These are phyloP conservation scores for Avena eriantha DNA, from an alignment of 176 grass and related monocot genomes.

Conservation along the genomic window DNA sequence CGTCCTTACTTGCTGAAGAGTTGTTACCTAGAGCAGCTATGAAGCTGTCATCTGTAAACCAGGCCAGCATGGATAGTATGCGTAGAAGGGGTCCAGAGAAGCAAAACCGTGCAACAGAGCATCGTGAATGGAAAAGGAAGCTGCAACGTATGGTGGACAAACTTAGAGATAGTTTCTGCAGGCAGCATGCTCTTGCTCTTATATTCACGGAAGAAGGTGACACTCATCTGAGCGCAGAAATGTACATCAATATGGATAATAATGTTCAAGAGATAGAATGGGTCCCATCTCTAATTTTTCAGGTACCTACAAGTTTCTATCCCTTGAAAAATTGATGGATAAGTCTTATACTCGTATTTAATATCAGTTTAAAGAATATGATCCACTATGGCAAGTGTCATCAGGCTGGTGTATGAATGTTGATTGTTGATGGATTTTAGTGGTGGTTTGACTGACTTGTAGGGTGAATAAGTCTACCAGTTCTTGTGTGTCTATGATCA, in stretches of 20 bases:
- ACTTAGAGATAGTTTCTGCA: constrained; percentile 88
- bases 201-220: constrained; percentile 95
- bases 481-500: not conserved
- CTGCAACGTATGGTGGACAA: constrained; percentile 75
- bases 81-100: constrained; percentile 56
- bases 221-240: constrained; percentile 73
- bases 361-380: constrained; percentile 30
- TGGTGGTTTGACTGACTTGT: not conserved
- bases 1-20: constrained; percentile 95
- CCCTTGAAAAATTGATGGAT: constrained; percentile 18
- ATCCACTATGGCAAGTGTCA: constrained; percentile 3
- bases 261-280: constrained; percentile 71
- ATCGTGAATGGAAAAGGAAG: constrained; percentile 91
- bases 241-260: constrained; percentile 86
- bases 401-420: not conserved
- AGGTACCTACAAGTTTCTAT: constrained; percentile 48
- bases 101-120: constrained; percentile 63
- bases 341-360: not conserved
- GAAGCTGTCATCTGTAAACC: constrained; percentile 69
- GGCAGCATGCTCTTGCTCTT: constrained; percentile 91
- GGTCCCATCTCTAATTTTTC: constrained; percentile 78
- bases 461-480: not conserved
- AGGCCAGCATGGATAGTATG: constrained; percentile 39
- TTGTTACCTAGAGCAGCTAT: constrained; percentile 88
- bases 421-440: constrained; percentile 16